phyloP scores from a whole-genome alignment of 345 rosid genomes.

The Lepidium didymum region DNA sequence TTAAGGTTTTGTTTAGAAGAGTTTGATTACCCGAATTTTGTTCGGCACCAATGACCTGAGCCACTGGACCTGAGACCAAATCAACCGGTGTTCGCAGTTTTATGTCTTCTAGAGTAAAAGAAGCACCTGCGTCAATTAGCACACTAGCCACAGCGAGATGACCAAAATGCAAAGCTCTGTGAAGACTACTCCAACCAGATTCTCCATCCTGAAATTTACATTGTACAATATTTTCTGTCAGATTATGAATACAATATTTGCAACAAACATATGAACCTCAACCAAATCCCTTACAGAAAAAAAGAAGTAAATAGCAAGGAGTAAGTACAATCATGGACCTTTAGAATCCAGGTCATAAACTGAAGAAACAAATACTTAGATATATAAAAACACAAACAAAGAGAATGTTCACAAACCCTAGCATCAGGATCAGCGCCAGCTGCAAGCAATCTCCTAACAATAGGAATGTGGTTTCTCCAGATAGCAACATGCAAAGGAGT shows the following conservation, averaged over 20 bases:
- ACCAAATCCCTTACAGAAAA: not conserved
- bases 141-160: conserved; percentile 94
- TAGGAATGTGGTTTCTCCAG: conserved; percentile 95
- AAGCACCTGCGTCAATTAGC: conserved; percentile 76
- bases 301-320: not conserved
- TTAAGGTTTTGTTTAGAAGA: conserved; percentile 3
- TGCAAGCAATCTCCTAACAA: conserved; percentile 74
- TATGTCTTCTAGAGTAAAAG: conserved; percentile 58
- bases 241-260: not conserved
- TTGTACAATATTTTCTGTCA: not conserved
- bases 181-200: conserved; percentile 98
- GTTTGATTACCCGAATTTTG: conserved; percentile 43
- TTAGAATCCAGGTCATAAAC: not conserved
- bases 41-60: conserved; percentile 48
- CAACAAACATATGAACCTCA: not conserved
- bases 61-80: conserved; percentile 87
- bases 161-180: conserved; percentile 93
- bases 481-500: conserved; percentile 86
- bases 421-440: conserved; percentile 99
- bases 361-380: not conserved
- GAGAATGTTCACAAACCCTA: conserved; percentile 58
- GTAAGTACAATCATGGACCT: not conserved
- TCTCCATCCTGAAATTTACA: conserved; percentile 79
- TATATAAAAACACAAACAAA: not conserved
- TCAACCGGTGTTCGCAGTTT: conserved; percentile 76